Evolutionary conservation across 768 basidiomycete genomes (phyloP).

Genomic region (Kondoa subrosea): DNA sequence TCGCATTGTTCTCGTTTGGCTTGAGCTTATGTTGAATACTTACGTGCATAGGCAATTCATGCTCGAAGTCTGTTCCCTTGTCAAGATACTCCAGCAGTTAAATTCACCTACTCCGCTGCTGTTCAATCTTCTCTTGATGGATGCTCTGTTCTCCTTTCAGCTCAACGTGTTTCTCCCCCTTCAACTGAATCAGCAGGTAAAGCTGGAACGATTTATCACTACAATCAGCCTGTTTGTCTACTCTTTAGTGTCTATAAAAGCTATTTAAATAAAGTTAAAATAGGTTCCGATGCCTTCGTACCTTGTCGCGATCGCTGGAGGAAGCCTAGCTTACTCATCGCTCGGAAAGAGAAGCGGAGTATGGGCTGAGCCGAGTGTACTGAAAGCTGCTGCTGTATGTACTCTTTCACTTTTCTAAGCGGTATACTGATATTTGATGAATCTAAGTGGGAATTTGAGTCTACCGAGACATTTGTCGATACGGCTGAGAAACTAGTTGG

Average conservation of each 20-base stretch:
- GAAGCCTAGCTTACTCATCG: constrained; percentile 52
- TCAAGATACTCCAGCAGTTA: constrained; percentile 68
- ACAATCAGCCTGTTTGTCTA: constrained; percentile 48
- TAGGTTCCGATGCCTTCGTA: constrained; percentile 75
- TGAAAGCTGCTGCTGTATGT: constrained; percentile 41
- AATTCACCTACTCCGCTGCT: constrained; percentile 74
- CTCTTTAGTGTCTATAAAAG: too few relatives aligned
- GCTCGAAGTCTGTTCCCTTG: constrained; percentile 55
- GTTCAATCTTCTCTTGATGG: constrained; percentile 49
- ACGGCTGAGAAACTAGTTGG: constrained; percentile 32
- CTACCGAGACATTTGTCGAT: constrained; percentile 48
- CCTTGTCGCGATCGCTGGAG: constrained; percentile 76
- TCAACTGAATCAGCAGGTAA: constrained; percentile 6
- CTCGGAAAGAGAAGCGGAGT: constrained; percentile 67
- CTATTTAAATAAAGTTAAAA: too few relatives aligned
- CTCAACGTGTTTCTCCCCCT: constrained; percentile 54
- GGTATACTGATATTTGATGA: background rate
- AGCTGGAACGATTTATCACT: constrained; percentile 16
- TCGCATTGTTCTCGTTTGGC: too few relatives aligned
- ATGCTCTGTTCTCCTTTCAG: constrained; percentile 63
- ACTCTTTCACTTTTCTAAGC: background rate
- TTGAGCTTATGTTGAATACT: too few relatives aligned
- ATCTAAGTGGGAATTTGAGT: constrained; percentile 64
- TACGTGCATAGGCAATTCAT: too few relatives aligned
- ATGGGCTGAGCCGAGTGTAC: constrained; percentile 75